Conservation (phyloP, 2,329 filamentous ascomycete species). For the Fusarium verticillioides region DNA sequence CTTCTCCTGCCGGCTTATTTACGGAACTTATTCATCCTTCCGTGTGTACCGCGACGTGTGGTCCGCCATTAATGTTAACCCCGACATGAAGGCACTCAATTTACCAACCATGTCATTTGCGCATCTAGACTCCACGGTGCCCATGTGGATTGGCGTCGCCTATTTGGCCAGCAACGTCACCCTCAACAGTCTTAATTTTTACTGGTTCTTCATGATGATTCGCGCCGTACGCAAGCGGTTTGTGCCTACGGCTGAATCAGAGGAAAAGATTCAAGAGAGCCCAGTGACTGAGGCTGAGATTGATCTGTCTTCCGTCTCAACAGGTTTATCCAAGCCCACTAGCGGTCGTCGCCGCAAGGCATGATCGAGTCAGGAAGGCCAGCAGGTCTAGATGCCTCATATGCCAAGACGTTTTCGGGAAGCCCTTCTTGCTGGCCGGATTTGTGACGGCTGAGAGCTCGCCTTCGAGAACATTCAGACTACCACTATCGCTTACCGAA, state of each 20-base stretch:
- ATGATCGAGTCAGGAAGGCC: conserved; percentile 16
- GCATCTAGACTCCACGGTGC: conserved; percentile 63
- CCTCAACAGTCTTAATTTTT: conserved; percentile 81
- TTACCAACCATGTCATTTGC: conserved; percentile 56
- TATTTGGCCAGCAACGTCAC: conserved; percentile 78
- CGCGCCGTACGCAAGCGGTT: conserved; percentile 82
- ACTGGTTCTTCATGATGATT: conserved; percentile 92
- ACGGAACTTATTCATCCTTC: conserved; percentile 78
- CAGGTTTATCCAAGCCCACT: conserved; percentile 38
- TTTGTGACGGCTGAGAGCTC: neutral
- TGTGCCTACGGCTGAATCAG: conserved; percentile 57
- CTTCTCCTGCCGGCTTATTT: conserved; percentile 80
- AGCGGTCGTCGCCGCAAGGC: conserved; percentile 47
- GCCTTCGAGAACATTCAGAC: neutral
- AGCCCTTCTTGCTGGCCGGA: neutral
- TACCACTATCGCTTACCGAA: neutral
- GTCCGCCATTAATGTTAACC: conserved; percentile 57
- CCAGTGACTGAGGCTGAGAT: conserved; percentile 44
- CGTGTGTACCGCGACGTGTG: conserved; percentile 78
- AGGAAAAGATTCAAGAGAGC: conserved; percentile 42
- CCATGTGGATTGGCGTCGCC: conserved; percentile 73
- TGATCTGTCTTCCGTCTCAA: conserved; percentile 47
- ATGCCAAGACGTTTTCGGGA: neutral
- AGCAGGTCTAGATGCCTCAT: neutral
- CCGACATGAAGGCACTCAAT: conserved; percentile 44